Conservation (phyloP, 495 filamentous ascomycete genomes). For the Friedmanniomyces endolithicus region DNA sequence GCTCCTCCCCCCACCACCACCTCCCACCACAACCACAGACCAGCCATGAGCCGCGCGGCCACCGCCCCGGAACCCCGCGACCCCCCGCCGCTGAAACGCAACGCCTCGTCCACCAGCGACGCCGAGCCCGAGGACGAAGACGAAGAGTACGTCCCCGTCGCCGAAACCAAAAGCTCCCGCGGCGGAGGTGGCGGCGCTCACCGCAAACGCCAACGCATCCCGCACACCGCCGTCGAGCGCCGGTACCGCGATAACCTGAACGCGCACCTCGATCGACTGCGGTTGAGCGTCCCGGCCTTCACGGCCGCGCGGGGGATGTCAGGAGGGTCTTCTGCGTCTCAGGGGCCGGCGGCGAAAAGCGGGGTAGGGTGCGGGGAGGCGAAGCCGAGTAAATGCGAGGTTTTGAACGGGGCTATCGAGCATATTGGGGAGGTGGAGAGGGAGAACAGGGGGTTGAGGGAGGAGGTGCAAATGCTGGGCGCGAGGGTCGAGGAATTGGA, state of each 20-base stretch:
- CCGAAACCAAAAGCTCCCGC: neutral
- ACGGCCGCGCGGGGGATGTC: no score
- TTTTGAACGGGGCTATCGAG: constrained; percentile 17
- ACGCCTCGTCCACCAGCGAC: no score
- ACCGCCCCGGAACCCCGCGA: constrained; percentile 9
- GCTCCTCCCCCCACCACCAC: no score
- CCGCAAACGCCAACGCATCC: constrained; percentile 18
- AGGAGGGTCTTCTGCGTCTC: no score
- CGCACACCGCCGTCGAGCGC: constrained; percentile 20
- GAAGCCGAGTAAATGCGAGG: constrained; percentile 21
- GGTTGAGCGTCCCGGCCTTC: constrained; percentile 12
- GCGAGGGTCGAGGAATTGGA: constrained; percentile 8
- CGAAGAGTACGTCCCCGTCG: constrained; percentile 3
- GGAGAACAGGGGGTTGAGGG: constrained; percentile 8
- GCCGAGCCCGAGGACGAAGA: constrained; percentile 13
- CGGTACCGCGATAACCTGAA: constrained; percentile 21
- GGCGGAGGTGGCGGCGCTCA: no score
- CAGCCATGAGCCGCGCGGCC: neutral
- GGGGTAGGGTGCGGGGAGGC: neutral
- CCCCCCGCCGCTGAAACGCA: constrained; percentile 1
- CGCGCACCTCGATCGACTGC: constrained; percentile 18
- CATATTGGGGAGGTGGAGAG: constrained; percentile 5
- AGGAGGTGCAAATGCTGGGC: neutral
- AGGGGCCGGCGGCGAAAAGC: neutral
- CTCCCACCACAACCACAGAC: neutral